Conservation (phyloP, 2,329 filamentous ascomycete species). For the Microcera coccophila region DNA sequence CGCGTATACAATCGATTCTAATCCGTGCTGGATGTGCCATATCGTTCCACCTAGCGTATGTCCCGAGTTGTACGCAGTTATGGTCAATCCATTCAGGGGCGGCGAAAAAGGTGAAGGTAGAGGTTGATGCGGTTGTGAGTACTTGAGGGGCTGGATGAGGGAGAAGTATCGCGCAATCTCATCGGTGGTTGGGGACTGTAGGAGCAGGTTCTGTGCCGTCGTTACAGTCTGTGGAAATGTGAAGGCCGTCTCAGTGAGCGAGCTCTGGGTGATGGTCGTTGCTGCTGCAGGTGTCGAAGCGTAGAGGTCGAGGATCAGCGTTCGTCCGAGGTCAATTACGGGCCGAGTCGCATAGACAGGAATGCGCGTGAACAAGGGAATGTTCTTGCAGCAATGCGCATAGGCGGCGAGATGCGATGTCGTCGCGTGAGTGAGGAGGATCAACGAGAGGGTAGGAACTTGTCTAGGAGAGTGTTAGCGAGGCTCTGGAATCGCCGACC, state of each 20-base stretch:
- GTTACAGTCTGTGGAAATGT: slow-evolving; percentile 50
- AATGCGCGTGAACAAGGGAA: slow-evolving; percentile 85
- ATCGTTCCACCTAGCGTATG: slow-evolving; percentile 96
- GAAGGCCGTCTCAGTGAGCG: slow-evolving; percentile 63
- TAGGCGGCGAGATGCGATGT: slow-evolving; percentile 88
- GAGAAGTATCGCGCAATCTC: slow-evolving; percentile 93
- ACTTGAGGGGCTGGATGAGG: slow-evolving; percentile 86
- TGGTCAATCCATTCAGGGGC: slow-evolving; percentile 82
- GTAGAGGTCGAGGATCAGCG: slow-evolving; percentile 87
- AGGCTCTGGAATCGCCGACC: slow-evolving; percentile 12
- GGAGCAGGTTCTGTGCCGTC: slow-evolving; percentile 52
- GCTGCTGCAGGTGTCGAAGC: slow-evolving; percentile 83
- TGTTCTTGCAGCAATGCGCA: slow-evolving; percentile 94
- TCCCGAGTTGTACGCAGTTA: slow-evolving; percentile 95
- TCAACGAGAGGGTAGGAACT: slow-evolving; percentile 84
- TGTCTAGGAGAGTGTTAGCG: slow-evolving; percentile 52
- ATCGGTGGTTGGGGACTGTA: slow-evolving; percentile 71
- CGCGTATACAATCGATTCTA: slow-evolving; percentile 96
- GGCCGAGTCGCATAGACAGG: slow-evolving; percentile 93
- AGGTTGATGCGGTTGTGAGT: slow-evolving; percentile 93
- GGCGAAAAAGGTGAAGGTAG: slow-evolving; percentile 82
- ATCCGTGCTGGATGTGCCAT: slow-evolving; percentile 96
- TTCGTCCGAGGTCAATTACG: slow-evolving; percentile 88
- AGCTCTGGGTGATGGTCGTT: slow-evolving; percentile 70
- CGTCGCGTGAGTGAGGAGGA: slow-evolving; percentile 93